A percentile compares a stretch with the other conserved stretches of the same genome.
Conservation (phyloP, 495 filamentous ascomycete species). For the Lichenothelia convexa region DNA sequence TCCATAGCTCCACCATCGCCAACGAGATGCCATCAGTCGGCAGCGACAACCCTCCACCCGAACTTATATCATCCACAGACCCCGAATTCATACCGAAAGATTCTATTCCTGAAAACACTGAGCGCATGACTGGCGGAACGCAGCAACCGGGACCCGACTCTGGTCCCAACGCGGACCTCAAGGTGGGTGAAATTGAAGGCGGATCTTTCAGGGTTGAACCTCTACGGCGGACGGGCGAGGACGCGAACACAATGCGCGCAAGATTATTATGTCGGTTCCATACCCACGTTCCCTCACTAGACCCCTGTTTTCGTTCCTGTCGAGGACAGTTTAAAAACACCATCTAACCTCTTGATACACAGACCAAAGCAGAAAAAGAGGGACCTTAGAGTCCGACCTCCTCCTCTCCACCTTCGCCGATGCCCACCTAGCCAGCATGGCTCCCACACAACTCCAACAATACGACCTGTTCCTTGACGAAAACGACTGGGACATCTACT, state of each 20-base stretch:
- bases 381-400: constrained; percentile 87
- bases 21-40: constrained; percentile 44
- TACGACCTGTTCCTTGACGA: constrained; percentile 95
- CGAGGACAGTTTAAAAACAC: too few relatives aligned
- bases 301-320: background rate
- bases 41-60: constrained; percentile 37
- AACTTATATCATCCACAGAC: constrained; percentile 38
- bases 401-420: constrained; percentile 92
- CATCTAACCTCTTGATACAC: background rate
- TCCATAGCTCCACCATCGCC: constrained; percentile 40
- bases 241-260: constrained; percentile 64
- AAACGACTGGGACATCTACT: constrained; percentile 99
- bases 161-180: constrained; percentile 48
- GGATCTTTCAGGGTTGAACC: constrained; percentile 82
- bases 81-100: constrained; percentile 39
- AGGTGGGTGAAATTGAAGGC: constrained; percentile 79
- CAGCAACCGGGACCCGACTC: constrained; percentile 28
- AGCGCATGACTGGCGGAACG: constrained; percentile 43
- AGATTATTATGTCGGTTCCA: constrained; percentile 65
- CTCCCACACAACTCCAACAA: constrained; percentile 48
- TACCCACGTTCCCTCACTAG: background rate
- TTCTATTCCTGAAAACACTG: constrained; percentile 32
- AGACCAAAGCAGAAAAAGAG: constrained; percentile 96
- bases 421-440: constrained; percentile 55
- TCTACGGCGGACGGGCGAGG: constrained; percentile 60